A percentile compares a stretch with the other conserved stretches of the same genome.
Conservation (phyloP, 108 stramenopile genomes). For the Pseudonitzschia pungens region DNA sequence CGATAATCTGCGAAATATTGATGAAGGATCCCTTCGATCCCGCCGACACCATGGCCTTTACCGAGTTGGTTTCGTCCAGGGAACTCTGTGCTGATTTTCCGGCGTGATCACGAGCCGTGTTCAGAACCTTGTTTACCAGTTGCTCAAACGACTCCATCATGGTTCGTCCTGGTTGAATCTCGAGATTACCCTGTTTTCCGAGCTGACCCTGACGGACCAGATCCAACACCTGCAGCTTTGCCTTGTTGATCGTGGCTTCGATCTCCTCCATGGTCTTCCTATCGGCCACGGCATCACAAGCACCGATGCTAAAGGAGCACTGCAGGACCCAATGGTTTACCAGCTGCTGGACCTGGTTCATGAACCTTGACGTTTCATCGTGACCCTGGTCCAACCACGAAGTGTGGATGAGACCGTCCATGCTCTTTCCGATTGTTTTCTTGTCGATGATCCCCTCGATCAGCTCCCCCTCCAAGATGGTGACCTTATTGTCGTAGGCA, state of each 20-base stretch:
- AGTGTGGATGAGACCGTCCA: constrained; percentile 97
- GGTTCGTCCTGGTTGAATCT: constrained; percentile 96
- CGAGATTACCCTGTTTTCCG: constrained; percentile 78
- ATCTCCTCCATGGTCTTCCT: constrained; percentile 93
- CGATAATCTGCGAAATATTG: constrained; percentile 99
- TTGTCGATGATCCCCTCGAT: constrained; percentile 97
- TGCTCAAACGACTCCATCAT: constrained; percentile 99
- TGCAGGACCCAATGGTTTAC: constrained; percentile 96
- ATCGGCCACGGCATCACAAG: constrained; percentile 97
- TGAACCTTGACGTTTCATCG: constrained; percentile 92
- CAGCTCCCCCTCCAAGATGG: constrained; percentile 92
- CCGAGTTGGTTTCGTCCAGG: constrained; percentile 93
- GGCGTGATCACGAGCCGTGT: constrained; percentile 95
- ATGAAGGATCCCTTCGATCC: constrained; percentile 98
- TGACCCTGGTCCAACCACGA: constrained; percentile 94
- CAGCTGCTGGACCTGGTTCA: constrained; percentile 96
- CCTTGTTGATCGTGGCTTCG: constrained; percentile 94
- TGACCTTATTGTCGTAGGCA: constrained; percentile 86
- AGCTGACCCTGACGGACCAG: constrained; percentile 96
- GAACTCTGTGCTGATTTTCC: constrained; percentile 93
- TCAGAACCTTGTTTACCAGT: constrained; percentile 94
- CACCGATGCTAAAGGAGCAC: constrained; percentile 94
- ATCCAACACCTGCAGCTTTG: constrained; percentile 92
- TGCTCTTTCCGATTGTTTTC: constrained; percentile 93
- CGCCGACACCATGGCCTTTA: constrained; percentile 97